phyloP scores from a whole-genome alignment of 2,329 filamentous ascomycete species.

The Emmonsiellopsis sp. region DNA sequence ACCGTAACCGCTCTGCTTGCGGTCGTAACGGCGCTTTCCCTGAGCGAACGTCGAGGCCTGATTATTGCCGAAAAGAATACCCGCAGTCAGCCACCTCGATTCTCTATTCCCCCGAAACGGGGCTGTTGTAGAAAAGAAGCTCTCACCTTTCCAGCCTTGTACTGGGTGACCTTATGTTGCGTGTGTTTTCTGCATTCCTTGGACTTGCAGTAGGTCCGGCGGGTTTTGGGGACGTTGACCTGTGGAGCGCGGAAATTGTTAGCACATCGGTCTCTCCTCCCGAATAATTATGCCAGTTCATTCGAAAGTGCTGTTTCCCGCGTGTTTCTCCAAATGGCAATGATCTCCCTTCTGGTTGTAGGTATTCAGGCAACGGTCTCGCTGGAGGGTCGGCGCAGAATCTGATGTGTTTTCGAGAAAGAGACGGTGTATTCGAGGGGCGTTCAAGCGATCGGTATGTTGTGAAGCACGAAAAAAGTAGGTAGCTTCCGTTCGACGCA shows the following conservation, averaged over 20 bases:
- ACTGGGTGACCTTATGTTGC: slow-evolving; percentile 89
- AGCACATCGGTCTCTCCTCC: not conserved
- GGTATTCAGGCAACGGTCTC: too few species aligned
- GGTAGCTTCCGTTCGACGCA: too few species aligned
- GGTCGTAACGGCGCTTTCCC: slow-evolving; percentile 99
- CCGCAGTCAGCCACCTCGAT: not conserved
- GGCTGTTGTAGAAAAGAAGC: slow-evolving; percentile 9
- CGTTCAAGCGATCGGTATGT: too few species aligned
- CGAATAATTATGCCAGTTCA: too few species aligned
- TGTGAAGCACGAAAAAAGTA: too few species aligned
- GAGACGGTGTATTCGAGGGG: too few species aligned
- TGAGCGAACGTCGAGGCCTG: slow-evolving; percentile 89
- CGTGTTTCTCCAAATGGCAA: not conserved
- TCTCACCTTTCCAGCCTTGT: slow-evolving; percentile 86
- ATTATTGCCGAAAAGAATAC: not conserved
- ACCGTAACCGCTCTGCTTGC: slow-evolving; percentile 99
- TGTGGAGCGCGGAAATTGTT: slow-evolving; percentile 26
- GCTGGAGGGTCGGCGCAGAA: too few species aligned
- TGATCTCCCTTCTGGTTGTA: slow-evolving; percentile 12
- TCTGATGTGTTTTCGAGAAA: too few species aligned
- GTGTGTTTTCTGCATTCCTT: slow-evolving; percentile 90
- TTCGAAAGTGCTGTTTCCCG: too few species aligned
- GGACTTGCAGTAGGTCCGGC: slow-evolving; percentile 96
- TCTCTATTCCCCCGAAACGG: not conserved
- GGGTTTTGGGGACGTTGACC: slow-evolving; percentile 98